Evolutionary conservation across 176 grass and related monocot species (phyloP).

Genomic region (Paspalum vaginatum): DNA sequence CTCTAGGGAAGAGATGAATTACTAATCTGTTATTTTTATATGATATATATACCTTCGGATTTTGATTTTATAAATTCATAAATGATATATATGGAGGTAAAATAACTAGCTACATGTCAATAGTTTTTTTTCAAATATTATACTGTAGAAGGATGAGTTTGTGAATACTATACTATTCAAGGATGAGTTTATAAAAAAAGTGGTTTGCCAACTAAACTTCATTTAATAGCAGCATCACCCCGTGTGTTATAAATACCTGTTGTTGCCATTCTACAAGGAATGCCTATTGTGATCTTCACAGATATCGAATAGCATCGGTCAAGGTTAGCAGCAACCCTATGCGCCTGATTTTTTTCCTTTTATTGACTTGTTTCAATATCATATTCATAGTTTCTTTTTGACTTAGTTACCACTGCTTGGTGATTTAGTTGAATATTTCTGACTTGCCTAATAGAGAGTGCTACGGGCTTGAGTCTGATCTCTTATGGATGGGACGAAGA

Average conservation of each 20-base stretch:
- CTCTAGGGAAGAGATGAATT: background rate
- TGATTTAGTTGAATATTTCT: background rate
- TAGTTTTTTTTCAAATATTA: background rate
- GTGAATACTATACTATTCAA: background rate
- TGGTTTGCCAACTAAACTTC: background rate
- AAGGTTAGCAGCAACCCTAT: background rate
- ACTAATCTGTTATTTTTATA: background rate
- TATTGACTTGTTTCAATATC: background rate
- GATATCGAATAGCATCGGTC: background rate
- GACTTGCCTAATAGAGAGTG: background rate
- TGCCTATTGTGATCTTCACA: background rate
- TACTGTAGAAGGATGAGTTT: background rate
- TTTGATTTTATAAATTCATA: background rate
- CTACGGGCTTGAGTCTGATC: background rate
- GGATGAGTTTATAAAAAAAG: background rate
- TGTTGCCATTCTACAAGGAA: background rate
- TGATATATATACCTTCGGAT: background rate
- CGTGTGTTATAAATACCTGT: slow-evolving; percentile 33
- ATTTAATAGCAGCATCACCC: slow-evolving; percentile 1
- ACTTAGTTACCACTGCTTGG: background rate
- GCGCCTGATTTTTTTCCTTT: background rate
- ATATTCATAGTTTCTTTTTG: background rate
- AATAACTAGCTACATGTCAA: background rate
- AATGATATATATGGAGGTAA: background rate
- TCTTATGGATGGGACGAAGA: slow-evolving; percentile 31